Conservation (phyloP, 768 basidiomycete species). For the Aureoboletus auriporus region DNA sequence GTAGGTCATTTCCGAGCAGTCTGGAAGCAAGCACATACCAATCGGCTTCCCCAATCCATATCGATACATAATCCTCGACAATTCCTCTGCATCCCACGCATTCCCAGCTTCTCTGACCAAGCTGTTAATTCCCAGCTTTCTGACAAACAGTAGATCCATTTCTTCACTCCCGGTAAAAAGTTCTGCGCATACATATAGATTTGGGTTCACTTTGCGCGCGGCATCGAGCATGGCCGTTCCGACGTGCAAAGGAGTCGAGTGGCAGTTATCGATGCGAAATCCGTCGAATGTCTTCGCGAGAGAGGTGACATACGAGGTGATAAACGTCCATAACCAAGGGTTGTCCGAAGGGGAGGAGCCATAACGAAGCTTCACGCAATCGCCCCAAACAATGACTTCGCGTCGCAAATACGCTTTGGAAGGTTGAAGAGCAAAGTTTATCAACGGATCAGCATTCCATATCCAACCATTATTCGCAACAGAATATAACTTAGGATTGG, state of each 20-base stretch:
- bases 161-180: constrained; percentile 95
- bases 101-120: constrained; percentile 95
- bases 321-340: constrained; percentile 93
- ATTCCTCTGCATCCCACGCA: constrained; percentile 83
- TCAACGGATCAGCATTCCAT: constrained; percentile 91
- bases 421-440: constrained; percentile 88
- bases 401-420: constrained; percentile 95
- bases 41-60: constrained; percentile 93
- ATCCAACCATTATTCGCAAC: constrained; percentile 99
- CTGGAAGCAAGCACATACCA: constrained; percentile 42
- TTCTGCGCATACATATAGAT: constrained; percentile 96
- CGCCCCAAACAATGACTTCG: constrained; percentile 96
- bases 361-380: constrained; percentile 97
- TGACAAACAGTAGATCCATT: constrained; percentile 89
- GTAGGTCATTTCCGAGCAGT: not conserved
- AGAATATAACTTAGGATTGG: constrained; percentile 55
- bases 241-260: constrained; percentile 95
- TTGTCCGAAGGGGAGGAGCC: constrained; percentile 76
- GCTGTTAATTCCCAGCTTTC: constrained; percentile 89
- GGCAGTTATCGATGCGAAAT: constrained; percentile 97
- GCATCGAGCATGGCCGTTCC: constrained; percentile 93
- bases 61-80: constrained; percentile 83
- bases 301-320: constrained; percentile 75
- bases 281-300: constrained; percentile 88
- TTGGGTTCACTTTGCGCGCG: constrained; percentile 81